Conservation (phyloP, 1,139 yeast species). For the Yamadazyma atlantica region DNA sequence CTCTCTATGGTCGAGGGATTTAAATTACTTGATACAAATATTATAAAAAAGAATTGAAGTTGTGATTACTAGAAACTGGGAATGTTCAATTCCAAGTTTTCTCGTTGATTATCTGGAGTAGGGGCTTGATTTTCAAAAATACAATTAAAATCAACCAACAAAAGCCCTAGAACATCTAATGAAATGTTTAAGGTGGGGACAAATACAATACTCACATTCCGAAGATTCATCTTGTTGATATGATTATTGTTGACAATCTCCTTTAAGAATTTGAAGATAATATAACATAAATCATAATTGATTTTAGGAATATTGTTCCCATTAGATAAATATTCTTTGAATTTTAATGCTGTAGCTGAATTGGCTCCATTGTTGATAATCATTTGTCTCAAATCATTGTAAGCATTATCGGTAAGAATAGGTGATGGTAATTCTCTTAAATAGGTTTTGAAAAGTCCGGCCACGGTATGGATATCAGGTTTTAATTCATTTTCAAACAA, state of each 20-base stretch:
- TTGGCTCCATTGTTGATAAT: slow-evolving; percentile 20
- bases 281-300: slow-evolving; percentile 62
- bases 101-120: slow-evolving; percentile 35
- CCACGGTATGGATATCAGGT: slow-evolving; percentile 72
- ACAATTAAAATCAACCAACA: slow-evolving; percentile 63
- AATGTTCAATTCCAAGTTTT: slow-evolving; percentile 41
- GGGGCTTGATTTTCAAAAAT: slow-evolving; percentile 60
- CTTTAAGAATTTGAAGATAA: slow-evolving; percentile 64
- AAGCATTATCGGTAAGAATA: slow-evolving; percentile 55
- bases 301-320: slow-evolving; percentile 30
- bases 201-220: slow-evolving; percentile 80
- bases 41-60: too few relatives aligned
- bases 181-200: slow-evolving; percentile 82
- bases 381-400: slow-evolving; percentile 33
- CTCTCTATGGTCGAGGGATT: not conserved
- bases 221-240: slow-evolving; percentile 77
- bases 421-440: slow-evolving; percentile 69
- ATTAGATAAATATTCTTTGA: slow-evolving; percentile 32
- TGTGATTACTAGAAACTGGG: slow-evolving; percentile 44
- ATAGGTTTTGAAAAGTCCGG: slow-evolving; percentile 75
- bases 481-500: slow-evolving; percentile 43
- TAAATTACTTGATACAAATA: not conserved
- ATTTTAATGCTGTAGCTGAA: slow-evolving; percentile 22
- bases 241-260: slow-evolving; percentile 64
- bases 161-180: slow-evolving; percentile 58